Base-by-base conservation (phyloP, 1,284 basidiomycete genomes). In the Fomitopsis pinicola region DNA sequence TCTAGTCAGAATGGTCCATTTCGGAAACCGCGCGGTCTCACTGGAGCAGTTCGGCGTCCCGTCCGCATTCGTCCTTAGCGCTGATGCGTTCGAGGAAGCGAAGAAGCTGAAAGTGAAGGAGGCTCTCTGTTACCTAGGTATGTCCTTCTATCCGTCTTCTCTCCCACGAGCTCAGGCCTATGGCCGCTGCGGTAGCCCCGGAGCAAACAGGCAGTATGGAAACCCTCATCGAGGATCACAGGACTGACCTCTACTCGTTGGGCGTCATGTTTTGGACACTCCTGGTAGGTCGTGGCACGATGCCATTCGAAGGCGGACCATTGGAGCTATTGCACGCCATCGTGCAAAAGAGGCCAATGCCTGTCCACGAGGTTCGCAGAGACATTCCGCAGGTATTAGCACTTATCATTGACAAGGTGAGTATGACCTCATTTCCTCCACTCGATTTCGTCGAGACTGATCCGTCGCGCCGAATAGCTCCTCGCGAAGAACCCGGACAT, bases 201-300 rank as follows among this genome's bases (percentile, higher is more conserved):
- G 88, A 89, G 69, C 88, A 90, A 70, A 89, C 87, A 1, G 87
- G 87, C 14, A 84, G 85, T 65, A 83, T 85, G 63, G 86, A 88
- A 69, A 86, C 84, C 7, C 82, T 84, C 70, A 79, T 81, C 5
- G 87, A 88, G 68, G 87, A 89, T 67, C 85, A 88, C 64, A 73
- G 88, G 60, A 88, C 87, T 12, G 88, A 90, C 72, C 69, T 90
- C 36, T 89, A 89, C 71, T 86, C 86, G 0, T 76, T 89, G 4
- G 88, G 88, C 2, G 82, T 89, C 54, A 71, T 88, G 65, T 88
- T 88, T 68, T 88, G 86, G 86, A 86, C 86, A 7, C 74, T 88
- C 5, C 75, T 89, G 22, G 86, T 88, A 28, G 87, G 87, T 30
- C 76, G 84, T 55, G 88, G 86, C 0, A 83, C 84, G 65, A 80